These are phyloP conservation scores for Scortechinia acanthostroma DNA, from an alignment of 2,329 filamentous ascomycete species.

Conservation along the genomic window DNA sequence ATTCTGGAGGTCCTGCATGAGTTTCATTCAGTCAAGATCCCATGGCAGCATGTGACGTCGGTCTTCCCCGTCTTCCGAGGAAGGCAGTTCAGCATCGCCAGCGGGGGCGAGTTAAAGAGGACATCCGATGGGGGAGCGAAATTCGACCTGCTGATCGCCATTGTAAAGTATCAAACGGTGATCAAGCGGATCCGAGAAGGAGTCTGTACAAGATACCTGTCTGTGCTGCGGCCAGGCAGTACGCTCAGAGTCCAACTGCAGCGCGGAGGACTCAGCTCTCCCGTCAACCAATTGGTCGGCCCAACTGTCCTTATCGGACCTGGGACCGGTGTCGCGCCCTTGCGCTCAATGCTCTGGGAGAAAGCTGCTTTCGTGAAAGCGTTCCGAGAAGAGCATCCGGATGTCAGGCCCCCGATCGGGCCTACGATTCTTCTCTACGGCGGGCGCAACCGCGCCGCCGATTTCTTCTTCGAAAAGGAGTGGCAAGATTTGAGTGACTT, in stretches of 20 bases:
- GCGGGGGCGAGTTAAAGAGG: conserved; percentile 38
- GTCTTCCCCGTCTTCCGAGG: conserved; percentile 77
- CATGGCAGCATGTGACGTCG: conserved; percentile 64
- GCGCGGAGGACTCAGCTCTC: conserved; percentile 33
- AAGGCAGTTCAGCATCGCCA: conserved; percentile 90
- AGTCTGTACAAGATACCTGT: conserved; percentile 82
- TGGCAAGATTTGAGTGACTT: conserved; percentile 44
- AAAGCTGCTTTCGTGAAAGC: conserved; percentile 42
- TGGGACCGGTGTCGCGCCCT: conserved; percentile 80
- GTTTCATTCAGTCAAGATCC: conserved; percentile 77
- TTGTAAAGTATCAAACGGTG: conserved; percentile 86
- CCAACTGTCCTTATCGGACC: conserved; percentile 76
- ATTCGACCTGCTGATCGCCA: conserved; percentile 72
- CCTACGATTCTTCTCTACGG: conserved; percentile 72
- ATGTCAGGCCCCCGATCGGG: conserved; percentile 14
- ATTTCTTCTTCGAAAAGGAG: conserved; percentile 77
- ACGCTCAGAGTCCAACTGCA: conserved; percentile 49
- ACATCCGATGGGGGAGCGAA: conserved; percentile 21
- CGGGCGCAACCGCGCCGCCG: conserved; percentile 65
- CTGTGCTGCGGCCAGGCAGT: conserved; percentile 49
- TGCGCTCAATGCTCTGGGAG: conserved; percentile 67
- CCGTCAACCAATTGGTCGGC: conserved; percentile 4
- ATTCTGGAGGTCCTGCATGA: conserved; percentile 90
- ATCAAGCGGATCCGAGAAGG: conserved; percentile 78
- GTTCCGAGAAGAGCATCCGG: conserved; percentile 7